Base-by-base conservation (phyloP, 2,329 filamentous ascomycete species). In the Colletotrichum sp. region DNA sequence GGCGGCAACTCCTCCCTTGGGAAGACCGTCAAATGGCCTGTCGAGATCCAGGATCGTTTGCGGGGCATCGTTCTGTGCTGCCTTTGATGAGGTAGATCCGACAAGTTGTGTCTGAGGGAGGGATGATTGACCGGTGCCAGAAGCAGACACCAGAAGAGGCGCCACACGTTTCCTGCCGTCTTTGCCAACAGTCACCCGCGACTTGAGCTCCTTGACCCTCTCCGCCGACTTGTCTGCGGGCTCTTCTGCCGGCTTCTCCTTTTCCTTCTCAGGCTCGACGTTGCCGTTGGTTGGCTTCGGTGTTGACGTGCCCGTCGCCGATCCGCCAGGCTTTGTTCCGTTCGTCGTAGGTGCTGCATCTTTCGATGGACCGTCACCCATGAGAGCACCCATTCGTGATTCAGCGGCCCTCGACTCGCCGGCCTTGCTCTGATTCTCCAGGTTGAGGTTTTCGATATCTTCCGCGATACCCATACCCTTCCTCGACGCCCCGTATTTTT, bases 81-180 rank as follows among this genome's bases (percentile, higher is more conserved):
- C 86, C 78, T 91, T 94, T 6, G 76, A 90, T 12, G 92, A 90
- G 12, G 92, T 92, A 15, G 95, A 92, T 44, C 95, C 95, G 78
- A 98, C 94, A 7, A 99, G 88, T 81, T 98, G 95, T 26, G 96
- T 94, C 81, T 98, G 95, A 2, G 96, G 96, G 15, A 98, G 87
- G 18, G 96, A 98, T 1, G 96, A 98, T 81, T 96, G 93, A 13
- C 95, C 95, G 2, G 94, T 95, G 4, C 95, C 95, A 10, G 96
- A 96, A 0, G 95, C 96, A 1, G 96, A 98, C 8, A 99, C 95
- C 15, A 99, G 89, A 78, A 99, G 89, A 3, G 97, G 97, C 6
- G 96, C 95, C 71, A 99, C 96, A 71, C 97, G 92, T 87, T 99
- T 99, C 86, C 97, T 99, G 34, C 97, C 97, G 79, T 99, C 96